Base-by-base conservation (phyloP, 345 rosid genomes). In the Arabidopsis arenosa region DNA sequence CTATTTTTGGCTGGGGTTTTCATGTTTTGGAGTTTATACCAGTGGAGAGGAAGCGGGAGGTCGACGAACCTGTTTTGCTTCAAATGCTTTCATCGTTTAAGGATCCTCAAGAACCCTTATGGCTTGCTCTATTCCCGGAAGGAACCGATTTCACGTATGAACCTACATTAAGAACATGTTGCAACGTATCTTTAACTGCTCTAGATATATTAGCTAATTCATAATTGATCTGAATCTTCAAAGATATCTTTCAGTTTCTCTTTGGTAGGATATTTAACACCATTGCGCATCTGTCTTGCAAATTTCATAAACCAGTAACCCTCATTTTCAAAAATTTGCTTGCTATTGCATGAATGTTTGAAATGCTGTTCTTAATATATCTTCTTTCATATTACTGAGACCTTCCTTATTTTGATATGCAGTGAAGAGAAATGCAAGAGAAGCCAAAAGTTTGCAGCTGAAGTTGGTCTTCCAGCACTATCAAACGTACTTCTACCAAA, bases 71-170 rank as follows among this genome's bases (percentile, higher is more conserved):
- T 67, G 80, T 84, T 30, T 49, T 89, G 83, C 78, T 64, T 41
- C 84, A 79, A 68, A 81, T 76, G 84, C 88, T 92, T 56, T 88
- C 93, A 2, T 85, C 86, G 69, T 86, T 92, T 77, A 80, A 83
- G 65, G 81, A 86, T 79, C 89, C 87, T 80, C 85, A 4, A 47
- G 97, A 89, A 68, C 89, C 92, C 21, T 84, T 92, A 39, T 92
- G 97, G 97, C 97, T 92, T 57, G 89, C 90, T 68, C 86, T 92
- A 21, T 92, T 92, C 83, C 97, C 97, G 0, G 93, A 92, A 83
- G 97, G 97, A 81, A 92, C 97, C 35, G 93, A 92, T 82, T 92
- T 84, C 78, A 86, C 92, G 96, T 56, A 63, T 36, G 28, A 44
- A 43, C 66, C 41, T 39, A 35, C 61, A 63, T 58, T 52, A 9